phyloP scores from a whole-genome alignment of 768 basidiomycete genomes.

The Goffeauzyma gilvescens region DNA sequence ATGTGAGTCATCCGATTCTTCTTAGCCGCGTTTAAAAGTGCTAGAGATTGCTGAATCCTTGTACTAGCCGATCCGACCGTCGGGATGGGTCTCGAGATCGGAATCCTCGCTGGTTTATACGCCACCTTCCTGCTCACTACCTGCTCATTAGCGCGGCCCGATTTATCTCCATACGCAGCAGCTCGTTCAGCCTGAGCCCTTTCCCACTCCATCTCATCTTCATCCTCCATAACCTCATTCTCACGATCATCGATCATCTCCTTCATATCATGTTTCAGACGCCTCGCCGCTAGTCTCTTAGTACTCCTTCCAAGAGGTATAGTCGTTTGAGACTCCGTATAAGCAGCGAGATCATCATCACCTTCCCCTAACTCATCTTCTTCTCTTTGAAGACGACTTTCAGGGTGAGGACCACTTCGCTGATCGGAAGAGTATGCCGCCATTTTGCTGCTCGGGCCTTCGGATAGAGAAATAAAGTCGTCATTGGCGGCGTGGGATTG shows the following conservation, averaged over 20 bases:
- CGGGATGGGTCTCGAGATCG: constrained; percentile 30
- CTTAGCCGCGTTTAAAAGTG: constrained; percentile 20
- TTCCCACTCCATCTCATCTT: constrained; percentile 32
- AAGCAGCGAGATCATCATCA: constrained; percentile 24
- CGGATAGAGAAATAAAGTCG: no score
- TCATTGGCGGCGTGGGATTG: no score
- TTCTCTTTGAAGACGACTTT: constrained; percentile 34
- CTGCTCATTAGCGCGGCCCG: background rate
- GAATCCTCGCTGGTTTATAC: constrained; percentile 21
- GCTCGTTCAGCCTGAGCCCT: constrained; percentile 33
- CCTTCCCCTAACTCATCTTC: constrained; percentile 31
- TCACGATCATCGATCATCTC: constrained; percentile 35
- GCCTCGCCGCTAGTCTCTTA: constrained; percentile 28
- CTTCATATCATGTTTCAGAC: constrained; percentile 29
- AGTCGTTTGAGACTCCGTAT: constrained; percentile 27
- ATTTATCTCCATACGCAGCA: constrained; percentile 6
- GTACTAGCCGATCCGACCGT: constrained; percentile 27
- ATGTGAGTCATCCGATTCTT: constrained; percentile 22
- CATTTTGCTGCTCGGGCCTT: constrained; percentile 26
- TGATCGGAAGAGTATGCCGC: constrained; percentile 23
- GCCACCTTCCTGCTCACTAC: background rate
- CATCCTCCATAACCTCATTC: constrained; percentile 32
- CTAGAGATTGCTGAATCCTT: constrained; percentile 29
- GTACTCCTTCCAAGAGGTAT: constrained; percentile 32
- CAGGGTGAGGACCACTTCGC: constrained; percentile 30